Evolutionary conservation across 1,139 yeast species (phyloP).

Genomic region (Pichia sp.): DNA sequence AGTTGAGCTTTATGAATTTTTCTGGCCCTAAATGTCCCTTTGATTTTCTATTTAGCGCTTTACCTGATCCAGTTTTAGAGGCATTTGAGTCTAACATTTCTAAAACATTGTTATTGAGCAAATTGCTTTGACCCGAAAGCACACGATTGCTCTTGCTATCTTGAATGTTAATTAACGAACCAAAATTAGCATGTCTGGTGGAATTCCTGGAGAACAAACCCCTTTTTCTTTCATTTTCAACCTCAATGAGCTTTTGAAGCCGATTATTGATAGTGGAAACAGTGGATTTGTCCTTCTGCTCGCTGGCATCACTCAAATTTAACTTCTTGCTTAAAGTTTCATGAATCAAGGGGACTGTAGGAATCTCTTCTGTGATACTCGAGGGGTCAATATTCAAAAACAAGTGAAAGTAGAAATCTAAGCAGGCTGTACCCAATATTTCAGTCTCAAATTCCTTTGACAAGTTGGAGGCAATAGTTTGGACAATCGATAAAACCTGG

Average conservation of each 20-base stretch:
- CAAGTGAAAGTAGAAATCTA: constrained; percentile 68
- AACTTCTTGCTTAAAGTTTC: constrained; percentile 6
- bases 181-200: constrained; percentile 87
- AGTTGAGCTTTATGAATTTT: not conserved
- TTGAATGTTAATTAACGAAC: constrained; percentile 73
- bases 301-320: constrained; percentile 9
- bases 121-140: constrained; percentile 63
- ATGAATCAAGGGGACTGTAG: not conserved
- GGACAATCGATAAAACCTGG: constrained; percentile 65
- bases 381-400: constrained; percentile 52
- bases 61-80: constrained; percentile 23
- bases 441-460: constrained; percentile 60
- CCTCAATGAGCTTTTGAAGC: constrained; percentile 19
- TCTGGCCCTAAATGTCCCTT: not conserved
- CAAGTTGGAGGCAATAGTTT: constrained; percentile 64
- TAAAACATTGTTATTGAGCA: constrained; percentile 22
- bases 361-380: not conserved
- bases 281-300: not conserved
- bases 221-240: constrained; percentile 49
- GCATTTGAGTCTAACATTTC: constrained; percentile 45
- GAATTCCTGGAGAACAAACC: constrained; percentile 52
- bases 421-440: constrained; percentile 56
- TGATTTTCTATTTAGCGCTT: not conserved
- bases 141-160: constrained; percentile 51
- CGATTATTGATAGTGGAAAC: constrained; percentile 7